Base-by-base conservation (phyloP, 371 early-diverging fungal species). In the Mucor indicus region DNA sequence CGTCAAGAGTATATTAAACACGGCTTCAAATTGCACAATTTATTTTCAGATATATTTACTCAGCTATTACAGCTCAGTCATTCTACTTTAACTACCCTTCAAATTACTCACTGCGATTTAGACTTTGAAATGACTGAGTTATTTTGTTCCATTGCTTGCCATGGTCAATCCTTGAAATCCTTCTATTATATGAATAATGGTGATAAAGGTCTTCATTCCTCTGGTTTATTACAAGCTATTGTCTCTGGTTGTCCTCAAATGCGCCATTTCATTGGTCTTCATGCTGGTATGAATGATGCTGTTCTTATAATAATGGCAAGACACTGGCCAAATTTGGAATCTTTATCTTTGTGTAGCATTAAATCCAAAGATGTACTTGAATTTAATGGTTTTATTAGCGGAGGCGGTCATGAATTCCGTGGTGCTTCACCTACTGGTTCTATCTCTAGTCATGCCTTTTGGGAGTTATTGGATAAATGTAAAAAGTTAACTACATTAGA, bases 101-200 rank as follows among this genome's bases (percentile, higher is more conserved):
- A 66, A 22, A 64, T 79, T 24, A 42, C 57, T 7, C 50, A 70
- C 27, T 74, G 75, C 42, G 66, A 67, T 44, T 33, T 79, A 16
- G 79, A 79, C 33, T 64, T 74, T 8, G 77, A 72, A 40, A 72
- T 74, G 72, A 76, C 75, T 6, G 75, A 72, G 21, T 50, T 79
- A 4, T 67, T 74, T 42, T 67, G 63, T 25, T 56, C 61, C 15
- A 71, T 75, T 36, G 63, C 69, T 17, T 60, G 71, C 8, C 46
- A 62, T 48, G 77, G 71, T 1, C 62, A 64, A n/a, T 50, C 57
- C 1, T 59, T 79, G 2, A 48, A 62, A 32, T 48, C 55, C 0
- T 48, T 74, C 17, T 40, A 57, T 10, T 79, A 76, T 35, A 56
- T 66, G 7, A 55, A 55, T 36, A 79, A 77, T 50, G 60, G 53